Conservation (phyloP, 2,329 filamentous ascomycete species). For the Monosporascus sp. region DNA sequence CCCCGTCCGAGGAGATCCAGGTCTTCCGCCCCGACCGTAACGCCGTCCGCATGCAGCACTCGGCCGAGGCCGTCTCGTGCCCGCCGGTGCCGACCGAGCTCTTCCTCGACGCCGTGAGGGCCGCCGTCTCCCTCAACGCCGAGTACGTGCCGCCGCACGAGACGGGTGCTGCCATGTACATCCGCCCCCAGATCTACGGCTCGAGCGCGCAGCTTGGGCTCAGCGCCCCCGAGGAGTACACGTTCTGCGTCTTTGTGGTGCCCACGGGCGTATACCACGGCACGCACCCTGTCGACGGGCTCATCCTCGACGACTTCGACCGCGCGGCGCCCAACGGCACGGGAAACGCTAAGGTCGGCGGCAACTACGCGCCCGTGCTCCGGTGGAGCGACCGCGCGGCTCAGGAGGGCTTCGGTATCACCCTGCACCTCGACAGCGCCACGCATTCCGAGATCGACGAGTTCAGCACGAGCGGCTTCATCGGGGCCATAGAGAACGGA, state of each 20-base stretch:
- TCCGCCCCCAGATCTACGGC: slow-evolving; percentile 84
- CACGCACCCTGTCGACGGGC: slow-evolving; percentile 74
- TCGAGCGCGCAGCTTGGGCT: slow-evolving; percentile 82
- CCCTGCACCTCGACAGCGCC: slow-evolving; percentile 83
- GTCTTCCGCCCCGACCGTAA: slow-evolving; percentile 88
- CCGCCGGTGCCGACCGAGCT: slow-evolving; percentile 70
- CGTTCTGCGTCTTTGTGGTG: slow-evolving; percentile 82
- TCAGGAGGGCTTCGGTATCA: slow-evolving; percentile 82
- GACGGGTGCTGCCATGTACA: slow-evolving; percentile 87
- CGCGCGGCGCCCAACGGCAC: slow-evolving; percentile 87
- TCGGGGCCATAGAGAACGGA: slow-evolving; percentile 64
- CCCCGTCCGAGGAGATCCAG: slow-evolving; percentile 65
- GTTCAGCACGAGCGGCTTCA: slow-evolving; percentile 91
- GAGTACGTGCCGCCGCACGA: slow-evolving; percentile 85
- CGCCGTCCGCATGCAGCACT: slow-evolving; percentile 77
- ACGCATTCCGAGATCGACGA: slow-evolving; percentile 84
- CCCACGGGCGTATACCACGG: slow-evolving; percentile 95
- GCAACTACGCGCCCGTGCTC: slow-evolving; percentile 92
- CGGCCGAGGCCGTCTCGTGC: slow-evolving; percentile 75
- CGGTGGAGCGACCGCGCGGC: slow-evolving; percentile 79
- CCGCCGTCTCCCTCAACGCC: slow-evolving; percentile 83
- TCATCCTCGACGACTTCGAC: slow-evolving; percentile 91
- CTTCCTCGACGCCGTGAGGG: slow-evolving; percentile 70
- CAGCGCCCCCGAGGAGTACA: slow-evolving; percentile 85
- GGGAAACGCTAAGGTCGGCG: slow-evolving; percentile 87